A percentile compares a stretch with the other conserved stretches of the same genome.
These are phyloP conservation scores for Sabuloglossum arenarium DNA, from an alignment of 495 filamentous ascomycete species.

Conservation along the genomic window DNA sequence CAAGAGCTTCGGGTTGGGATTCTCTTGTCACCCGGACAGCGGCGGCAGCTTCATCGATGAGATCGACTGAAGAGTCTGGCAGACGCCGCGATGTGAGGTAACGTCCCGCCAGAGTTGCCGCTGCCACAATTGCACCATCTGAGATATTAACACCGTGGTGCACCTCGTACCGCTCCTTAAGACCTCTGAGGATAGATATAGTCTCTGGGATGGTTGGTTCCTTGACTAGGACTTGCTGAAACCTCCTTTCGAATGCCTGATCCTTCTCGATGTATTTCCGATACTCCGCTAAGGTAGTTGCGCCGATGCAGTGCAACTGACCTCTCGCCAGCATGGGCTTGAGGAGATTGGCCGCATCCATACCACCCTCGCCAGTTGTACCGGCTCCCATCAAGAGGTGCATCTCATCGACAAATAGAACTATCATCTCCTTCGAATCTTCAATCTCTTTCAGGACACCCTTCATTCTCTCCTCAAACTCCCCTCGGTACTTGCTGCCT, in stretches of 20 bases:
- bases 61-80: slow-evolving; percentile 88
- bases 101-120: slow-evolving; percentile 71
- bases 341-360: slow-evolving; percentile 93
- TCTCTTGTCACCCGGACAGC: slow-evolving; percentile 87
- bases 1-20: slow-evolving; percentile 84
- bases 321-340: slow-evolving; percentile 95
- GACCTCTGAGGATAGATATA: slow-evolving; percentile 84
- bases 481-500: slow-evolving; percentile 92
- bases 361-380: slow-evolving; percentile 80
- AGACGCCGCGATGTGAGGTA: slow-evolving; percentile 81
- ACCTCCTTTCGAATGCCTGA: slow-evolving; percentile 89
- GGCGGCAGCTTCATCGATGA: slow-evolving; percentile 90
- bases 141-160: slow-evolving; percentile 95
- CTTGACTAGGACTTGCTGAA: slow-evolving; percentile 93
- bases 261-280: slow-evolving; percentile 99
- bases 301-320: slow-evolving; percentile 93
- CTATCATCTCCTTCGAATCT: slow-evolving; percentile 89
- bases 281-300: slow-evolving; percentile 86
- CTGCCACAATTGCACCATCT: slow-evolving; percentile 77
- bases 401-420: slow-evolving; percentile 96
- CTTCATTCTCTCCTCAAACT: slow-evolving; percentile 99
- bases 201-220: slow-evolving; percentile 79
- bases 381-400: slow-evolving; percentile 97
- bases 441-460: slow-evolving; percentile 92
- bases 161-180: slow-evolving; percentile 94